Evolutionary conservation across 2,329 filamentous ascomycete species (phyloP), one percentile per base, ranked within the genome.

Genomic region (Zasmidium cellare): DNA sequence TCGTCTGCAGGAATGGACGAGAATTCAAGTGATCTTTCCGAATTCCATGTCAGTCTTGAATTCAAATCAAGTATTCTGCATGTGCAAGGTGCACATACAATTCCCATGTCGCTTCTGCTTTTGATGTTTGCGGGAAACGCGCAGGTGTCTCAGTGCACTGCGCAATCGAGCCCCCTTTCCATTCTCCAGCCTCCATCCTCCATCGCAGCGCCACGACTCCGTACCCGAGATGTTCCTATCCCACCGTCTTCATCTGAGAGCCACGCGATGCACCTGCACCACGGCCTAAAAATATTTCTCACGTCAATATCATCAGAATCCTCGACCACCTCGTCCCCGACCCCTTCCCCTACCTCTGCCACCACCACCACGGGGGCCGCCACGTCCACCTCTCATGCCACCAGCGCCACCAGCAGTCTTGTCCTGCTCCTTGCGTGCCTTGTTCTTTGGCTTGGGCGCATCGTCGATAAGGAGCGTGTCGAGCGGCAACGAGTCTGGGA

Each of bases 371-470:
- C 77, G 77, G 19, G 78, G 73, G 48, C 79, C 73, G 47, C 79
- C 75, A 24, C 77, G 76, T 9, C 81, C 80, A 46, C 82, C 82
- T 46, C 81, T 74, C 35, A 75, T 74, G 12, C 60, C 61, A 31
- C 74, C 74, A n/a, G 52, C 48, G 24, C 74, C 80, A 19, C 68
- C 71, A 46, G 71, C 71, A 55, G 74, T 71, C 28, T 82, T 79
- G 6, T 77, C 83, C 44, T 61, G 58, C 79, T 97, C 94, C 83
- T 99, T 99, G 73, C 93, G 86, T 23, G 94, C 93, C 87, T 99
- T 99, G 81, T 99, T 99, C 89, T 97, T 97, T 61, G 94, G 93
- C 82, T 99, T 99, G 52, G 93, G 92, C 70, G 91, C 87, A 78
- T 99, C 94, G 75, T 99, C 94, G 68, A 99, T 92, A 62, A 99